Conservation (phyloP, 2,329 filamentous ascomycete genomes). For the Fusarium incarnatum region DNA sequence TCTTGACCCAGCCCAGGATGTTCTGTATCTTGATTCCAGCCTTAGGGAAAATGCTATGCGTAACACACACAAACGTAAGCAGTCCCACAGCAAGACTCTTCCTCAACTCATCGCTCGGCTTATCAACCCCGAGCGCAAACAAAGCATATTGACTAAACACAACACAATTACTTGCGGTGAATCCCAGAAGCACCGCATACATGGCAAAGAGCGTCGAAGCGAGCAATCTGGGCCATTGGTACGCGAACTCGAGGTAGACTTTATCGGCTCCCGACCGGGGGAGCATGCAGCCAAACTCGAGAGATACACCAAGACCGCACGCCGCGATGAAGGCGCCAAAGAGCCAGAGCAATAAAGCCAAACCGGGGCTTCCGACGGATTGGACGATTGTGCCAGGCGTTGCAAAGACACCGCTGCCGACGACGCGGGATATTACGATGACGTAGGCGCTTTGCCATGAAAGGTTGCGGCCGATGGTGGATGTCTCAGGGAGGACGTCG, state of each 20-base stretch:
- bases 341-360: constrained; percentile 72
- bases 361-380: constrained; percentile 73
- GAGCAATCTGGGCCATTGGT: constrained; percentile 71
- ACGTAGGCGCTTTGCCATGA: constrained; percentile 74
- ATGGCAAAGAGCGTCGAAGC: constrained; percentile 73
- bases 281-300: constrained; percentile 78
- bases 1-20: constrained; percentile 71
- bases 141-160: constrained; percentile 74
- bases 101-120: constrained; percentile 62
- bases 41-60: constrained; percentile 69
- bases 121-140: constrained; percentile 65
- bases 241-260: constrained; percentile 78
- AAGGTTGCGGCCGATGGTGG: constrained; percentile 68
- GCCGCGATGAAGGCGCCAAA: constrained; percentile 70
- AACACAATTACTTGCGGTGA: constrained; percentile 77
- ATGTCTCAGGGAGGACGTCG: constrained; percentile 69
- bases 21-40: constrained; percentile 71
- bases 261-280: constrained; percentile 76
- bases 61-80: constrained; percentile 66
- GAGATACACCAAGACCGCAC: constrained; percentile 69
- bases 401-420: constrained; percentile 78
- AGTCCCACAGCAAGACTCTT: constrained; percentile 69
- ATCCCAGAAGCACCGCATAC: constrained; percentile 72
- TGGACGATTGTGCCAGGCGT: constrained; percentile 76
- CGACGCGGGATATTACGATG: constrained; percentile 74